Evolutionary conservation across 2,329 filamentous ascomycete species (phyloP).

Genomic region (Neopestalotiopsis rosae): DNA sequence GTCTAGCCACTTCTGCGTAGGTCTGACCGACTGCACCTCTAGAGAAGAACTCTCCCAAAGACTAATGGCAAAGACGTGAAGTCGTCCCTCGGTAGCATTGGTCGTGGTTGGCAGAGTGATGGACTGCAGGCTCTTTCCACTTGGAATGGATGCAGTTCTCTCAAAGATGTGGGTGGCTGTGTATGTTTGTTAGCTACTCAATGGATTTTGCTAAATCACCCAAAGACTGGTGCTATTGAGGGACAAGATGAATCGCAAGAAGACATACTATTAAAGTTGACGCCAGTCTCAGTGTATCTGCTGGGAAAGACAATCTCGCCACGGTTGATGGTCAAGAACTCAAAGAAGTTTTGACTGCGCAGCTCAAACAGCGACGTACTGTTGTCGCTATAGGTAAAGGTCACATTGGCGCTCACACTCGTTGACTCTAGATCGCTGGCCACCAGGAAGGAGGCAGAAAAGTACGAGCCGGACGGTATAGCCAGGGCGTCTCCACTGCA

Average conservation of each 20-base stretch:
- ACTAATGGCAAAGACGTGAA: slow-evolving; percentile 45
- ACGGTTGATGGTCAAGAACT: slow-evolving; percentile 48
- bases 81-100: slow-evolving; percentile 39
- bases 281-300: slow-evolving; percentile 44
- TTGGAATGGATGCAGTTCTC: slow-evolving; percentile 42
- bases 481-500: slow-evolving; percentile 45
- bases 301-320: slow-evolving; percentile 51
- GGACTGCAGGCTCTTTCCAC: slow-evolving; percentile 42
- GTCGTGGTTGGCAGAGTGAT: slow-evolving; percentile 47
- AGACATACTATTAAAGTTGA: slow-evolving; percentile 42
- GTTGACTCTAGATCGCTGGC: slow-evolving; percentile 45
- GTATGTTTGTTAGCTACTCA: neutral
- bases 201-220: no score
- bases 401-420: slow-evolving; percentile 45
- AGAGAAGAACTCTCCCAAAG: slow-evolving; percentile 33
- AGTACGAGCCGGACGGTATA: slow-evolving; percentile 40
- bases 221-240: no score
- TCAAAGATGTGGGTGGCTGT: slow-evolving; percentile 49
- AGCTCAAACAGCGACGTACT: slow-evolving; percentile 45
- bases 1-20: slow-evolving; percentile 42
- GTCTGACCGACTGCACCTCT: slow-evolving; percentile 40
- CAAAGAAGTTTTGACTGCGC: slow-evolving; percentile 49
- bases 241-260: neutral
- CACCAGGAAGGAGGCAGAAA: slow-evolving; percentile 49
- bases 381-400: slow-evolving; percentile 48